Percentiles rank a stretch among this genome's conserved stretches.
Evolutionary conservation across 2,329 filamentous ascomycete species (phyloP).

Genomic region (Periconia digitata): DNA sequence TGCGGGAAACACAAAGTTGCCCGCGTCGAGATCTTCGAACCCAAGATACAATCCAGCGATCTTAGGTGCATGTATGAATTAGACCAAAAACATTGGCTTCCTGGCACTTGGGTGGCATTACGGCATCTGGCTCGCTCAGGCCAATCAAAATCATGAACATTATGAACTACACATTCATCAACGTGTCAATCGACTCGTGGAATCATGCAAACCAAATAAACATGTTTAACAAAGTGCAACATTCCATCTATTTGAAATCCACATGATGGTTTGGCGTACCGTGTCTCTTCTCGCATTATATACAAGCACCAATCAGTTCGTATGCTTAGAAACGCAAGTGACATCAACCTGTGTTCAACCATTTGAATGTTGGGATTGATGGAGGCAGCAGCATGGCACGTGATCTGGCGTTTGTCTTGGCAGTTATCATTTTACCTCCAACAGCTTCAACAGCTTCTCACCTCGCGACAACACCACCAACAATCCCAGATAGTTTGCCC

Average conservation of each 20-base stretch:
- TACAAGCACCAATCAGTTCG: too few relatives aligned
- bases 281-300: too few relatives aligned
- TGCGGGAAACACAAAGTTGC: background rate
- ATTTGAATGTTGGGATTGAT: background rate
- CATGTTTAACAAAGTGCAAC: too few relatives aligned
- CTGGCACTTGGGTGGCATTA: background rate
- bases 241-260: too few relatives aligned
- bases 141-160: background rate
- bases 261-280: too few relatives aligned
- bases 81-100: slow-evolving; percentile 2
- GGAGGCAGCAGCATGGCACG: slow-evolving; percentile 1
- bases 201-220: too few relatives aligned
- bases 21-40: slow-evolving; percentile 1
- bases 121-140: background rate
- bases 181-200: background rate
- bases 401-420: slow-evolving; percentile 4
- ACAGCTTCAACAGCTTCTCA: background rate
- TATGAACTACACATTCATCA: background rate
- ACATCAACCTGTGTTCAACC: background rate
- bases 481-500: background rate
- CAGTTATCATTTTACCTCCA: too few relatives aligned
- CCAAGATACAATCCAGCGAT: slow-evolving; percentile 2
- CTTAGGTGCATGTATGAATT: slow-evolving; percentile 17
- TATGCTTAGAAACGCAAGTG: too few relatives aligned
- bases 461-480: background rate